phyloP scores from a whole-genome alignment of 2,329 filamentous ascomycete species.

The Neocucurbitaria cava region DNA sequence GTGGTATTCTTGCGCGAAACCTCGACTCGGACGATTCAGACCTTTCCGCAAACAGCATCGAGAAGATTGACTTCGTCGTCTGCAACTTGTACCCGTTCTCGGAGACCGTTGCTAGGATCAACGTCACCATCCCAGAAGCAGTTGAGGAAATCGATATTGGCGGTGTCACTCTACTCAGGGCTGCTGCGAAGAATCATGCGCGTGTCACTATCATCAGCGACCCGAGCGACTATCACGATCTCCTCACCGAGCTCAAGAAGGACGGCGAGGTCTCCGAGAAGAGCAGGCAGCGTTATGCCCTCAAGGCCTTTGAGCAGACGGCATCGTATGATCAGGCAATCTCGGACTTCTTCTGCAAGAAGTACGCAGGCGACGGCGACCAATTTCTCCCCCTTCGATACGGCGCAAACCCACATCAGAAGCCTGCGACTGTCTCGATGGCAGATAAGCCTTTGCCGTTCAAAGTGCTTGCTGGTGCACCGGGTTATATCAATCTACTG shows the following conservation, averaged over 20 bases:
- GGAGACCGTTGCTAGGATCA: conserved; percentile 95
- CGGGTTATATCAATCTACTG: conserved; percentile 96
- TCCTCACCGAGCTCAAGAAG: conserved; percentile 88
- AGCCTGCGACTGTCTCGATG: conserved; percentile 87
- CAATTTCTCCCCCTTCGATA: conserved; percentile 90
- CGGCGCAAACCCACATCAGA: conserved; percentile 97
- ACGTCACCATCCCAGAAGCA: conserved; percentile 94
- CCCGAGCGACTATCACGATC: conserved; percentile 90
- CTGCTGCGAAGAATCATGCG: conserved; percentile 96
- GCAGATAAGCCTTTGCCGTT: conserved; percentile 81
- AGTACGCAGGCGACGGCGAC: conserved; percentile 85
- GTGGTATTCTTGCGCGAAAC: conserved; percentile 90
- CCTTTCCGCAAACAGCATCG: conserved; percentile 62
- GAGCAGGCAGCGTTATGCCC: conserved; percentile 85
- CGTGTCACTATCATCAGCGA: conserved; percentile 96
- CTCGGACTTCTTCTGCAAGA: conserved; percentile 95
- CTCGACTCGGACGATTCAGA: conserved; percentile 97
- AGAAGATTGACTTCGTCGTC: conserved; percentile 60
- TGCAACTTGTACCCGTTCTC: conserved; percentile 99
- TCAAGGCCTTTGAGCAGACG: conserved; percentile 98
- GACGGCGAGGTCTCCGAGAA: conserved; percentile 83
- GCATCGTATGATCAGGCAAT: conserved; percentile 96
- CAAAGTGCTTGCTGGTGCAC: conserved; percentile 87
- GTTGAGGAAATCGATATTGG: conserved; percentile 98
- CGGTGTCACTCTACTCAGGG: conserved; percentile 93